Base-by-base conservation (phyloP, 345 rosid species). In the Sonneratia alba region DNA sequence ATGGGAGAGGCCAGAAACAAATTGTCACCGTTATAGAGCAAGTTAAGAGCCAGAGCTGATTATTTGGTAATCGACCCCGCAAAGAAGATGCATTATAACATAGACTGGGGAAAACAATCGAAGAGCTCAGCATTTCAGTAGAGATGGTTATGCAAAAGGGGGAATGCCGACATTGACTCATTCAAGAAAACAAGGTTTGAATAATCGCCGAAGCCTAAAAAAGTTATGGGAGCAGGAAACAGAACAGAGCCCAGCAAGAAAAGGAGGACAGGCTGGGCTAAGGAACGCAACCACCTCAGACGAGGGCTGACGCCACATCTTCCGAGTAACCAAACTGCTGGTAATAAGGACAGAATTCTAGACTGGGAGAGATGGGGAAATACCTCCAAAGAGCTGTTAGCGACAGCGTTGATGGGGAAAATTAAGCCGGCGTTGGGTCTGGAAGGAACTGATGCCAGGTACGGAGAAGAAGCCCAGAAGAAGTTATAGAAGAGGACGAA, bases 391-490 rank as follows among this genome's bases (percentile, higher is more conserved):
- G 70, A 40, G 1, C 61, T 24, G 18, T 64, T 27, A 14, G 21
- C n/a, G 42, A 59, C 67, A 18, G 82, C 15, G 40, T 45, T 49
- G 12, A 68, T 22, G 67, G 81, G 77, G 43, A 82, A 24, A 66
- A 80, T 56, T 11, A 70, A 40, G 43, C 70, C 11, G 27, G 69
- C 67, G 65, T 68, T 68, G 48, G 81, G 70, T 73, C 75, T 42
- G 38, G 77, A 74, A 70, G 80, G 45, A 68, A 87, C 72, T 69
- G 86, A 73, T 3, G 67, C 62, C 81, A 86, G 85, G 27, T 76
- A 83, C 14, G 89, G 84, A 74, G 92, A 86, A 72, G 97, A 87
- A 69, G 92, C 97, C 97, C 99, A 90, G n/a, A 90, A 75, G 72
- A 86, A 87, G 80, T 90, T 89, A 6, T 88, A 89, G 53, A 91